Evolutionary conservation across 2,329 filamentous ascomycete species (phyloP).

Genomic region (Pseudogymnoascus sp.): DNA sequence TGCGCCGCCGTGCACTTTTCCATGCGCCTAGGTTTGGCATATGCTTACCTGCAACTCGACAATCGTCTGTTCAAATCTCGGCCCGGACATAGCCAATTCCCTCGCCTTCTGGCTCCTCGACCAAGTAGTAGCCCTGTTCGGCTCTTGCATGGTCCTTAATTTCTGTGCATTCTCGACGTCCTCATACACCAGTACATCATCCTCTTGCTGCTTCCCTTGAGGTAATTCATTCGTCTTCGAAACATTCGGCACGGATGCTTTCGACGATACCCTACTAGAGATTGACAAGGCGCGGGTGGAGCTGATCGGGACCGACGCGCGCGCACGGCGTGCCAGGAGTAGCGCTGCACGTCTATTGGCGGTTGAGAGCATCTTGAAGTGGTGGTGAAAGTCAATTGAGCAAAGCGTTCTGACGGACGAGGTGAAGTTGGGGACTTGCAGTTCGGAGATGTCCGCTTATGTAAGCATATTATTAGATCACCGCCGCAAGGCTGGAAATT

Average conservation of each 20-base stretch:
- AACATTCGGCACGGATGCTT: constrained; percentile 32
- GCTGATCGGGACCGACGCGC: neutral
- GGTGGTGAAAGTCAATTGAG: constrained; percentile 2
- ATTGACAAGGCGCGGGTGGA: constrained; percentile 1
- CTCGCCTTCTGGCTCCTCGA: constrained; percentile 76
- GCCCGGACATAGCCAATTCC: constrained; percentile 79
- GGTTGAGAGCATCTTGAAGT: constrained; percentile 5
- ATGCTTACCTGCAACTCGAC: constrained; percentile 75
- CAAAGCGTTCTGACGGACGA: neutral
- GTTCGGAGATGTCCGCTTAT: constrained; percentile 5
- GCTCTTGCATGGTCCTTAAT: constrained; percentile 53
- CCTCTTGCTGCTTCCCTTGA: constrained; percentile 39
- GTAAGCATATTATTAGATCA: neutral
- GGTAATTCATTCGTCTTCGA: constrained; percentile 53
- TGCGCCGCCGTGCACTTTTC: neutral
- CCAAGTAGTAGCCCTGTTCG: constrained; percentile 77
- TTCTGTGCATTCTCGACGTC: constrained; percentile 34
- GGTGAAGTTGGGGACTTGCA: neutral
- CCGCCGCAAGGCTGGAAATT: constrained; percentile 8
- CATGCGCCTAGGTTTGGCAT: neutral
- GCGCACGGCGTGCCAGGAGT: neutral
- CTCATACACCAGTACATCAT: constrained; percentile 45
- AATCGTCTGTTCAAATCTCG: constrained; percentile 94
- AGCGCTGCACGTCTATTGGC: constrained; percentile 6
- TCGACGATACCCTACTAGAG: constrained; percentile 22